Evolutionary conservation across 2,329 filamentous ascomycete species (phyloP), one percentile per base, ranked within the genome.

Genomic region (Hypoxylon sp.): DNA sequence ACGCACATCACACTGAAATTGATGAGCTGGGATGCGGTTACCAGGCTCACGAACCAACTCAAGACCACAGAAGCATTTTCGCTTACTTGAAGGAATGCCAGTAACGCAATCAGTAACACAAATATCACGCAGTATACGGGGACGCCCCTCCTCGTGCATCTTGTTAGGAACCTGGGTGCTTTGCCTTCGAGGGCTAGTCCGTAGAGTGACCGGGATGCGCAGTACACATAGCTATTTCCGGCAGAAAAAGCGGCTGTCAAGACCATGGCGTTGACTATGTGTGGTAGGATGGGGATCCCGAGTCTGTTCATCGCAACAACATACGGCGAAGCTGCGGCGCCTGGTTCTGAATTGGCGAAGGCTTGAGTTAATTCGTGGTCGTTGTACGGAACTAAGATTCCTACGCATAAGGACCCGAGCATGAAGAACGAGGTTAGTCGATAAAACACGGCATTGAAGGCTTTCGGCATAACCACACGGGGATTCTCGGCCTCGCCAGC

Each of bases 371-470:
- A 80, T 45, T 87, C 86, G 1, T 81, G 72, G 71, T 93, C 90
- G 65, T 93, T 84, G 77, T 91, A 90, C 1, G 92, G 86, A 38
- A 94, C 88, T 21, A 93, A 76, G 53, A 93, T 90, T 7, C 91
- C 91, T 3, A 93, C 89, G 19, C 87, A 88, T 1, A 96, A 83
- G 0, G 91, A 89, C 1, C 92, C 92, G 1, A 93, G 85, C 41
- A 93, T 86, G 80, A 94, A 94, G 78, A 95, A 94, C 1, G 87
- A 81, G 0, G 90, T 90, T 32, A 95, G 82, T 32, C 93, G 90
- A 78, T 92, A 94, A 78, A 94, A 94, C 1, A 94, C 91, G 52
- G 90, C 89, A 66, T 93, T 93, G 79, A 89, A 94, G 1, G 92
- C 92, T 43, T 86, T 88, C 0, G 92, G 92, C 78, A 96, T 87